Evolutionary conservation across 2,329 filamentous ascomycete genomes (phyloP).

Genomic region (Penicillium sp.): DNA sequence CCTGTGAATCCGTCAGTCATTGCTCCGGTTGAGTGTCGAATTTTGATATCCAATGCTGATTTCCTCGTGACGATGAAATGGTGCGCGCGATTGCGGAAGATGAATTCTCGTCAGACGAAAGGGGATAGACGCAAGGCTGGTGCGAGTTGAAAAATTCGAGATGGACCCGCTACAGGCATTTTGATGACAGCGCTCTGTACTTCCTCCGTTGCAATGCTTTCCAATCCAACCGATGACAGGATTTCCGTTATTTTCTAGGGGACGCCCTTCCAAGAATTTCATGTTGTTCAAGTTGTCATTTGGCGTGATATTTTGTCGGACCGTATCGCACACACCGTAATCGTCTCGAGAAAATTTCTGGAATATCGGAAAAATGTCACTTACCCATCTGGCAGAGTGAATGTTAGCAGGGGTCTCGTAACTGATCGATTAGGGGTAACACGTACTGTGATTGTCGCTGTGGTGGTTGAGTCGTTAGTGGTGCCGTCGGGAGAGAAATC

Average conservation of each 20-base stretch:
- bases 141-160: slow-evolving; percentile 17
- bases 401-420: slow-evolving; percentile 33
- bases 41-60: background rate
- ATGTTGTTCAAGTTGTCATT: slow-evolving; percentile 18
- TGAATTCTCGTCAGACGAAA: slow-evolving; percentile 13
- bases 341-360: slow-evolving; percentile 36
- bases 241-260: background rate
- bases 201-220: slow-evolving; percentile 9
- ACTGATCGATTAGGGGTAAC: slow-evolving; percentile 20
- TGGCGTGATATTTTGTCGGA: slow-evolving; percentile 27
- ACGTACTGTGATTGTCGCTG: slow-evolving; percentile 59
- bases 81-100: slow-evolving; percentile 24
- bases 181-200: slow-evolving; percentile 11
- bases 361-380: slow-evolving; percentile 42
- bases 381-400: slow-evolving; percentile 62
- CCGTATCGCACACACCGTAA: slow-evolving; percentile 36
- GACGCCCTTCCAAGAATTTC: background rate
- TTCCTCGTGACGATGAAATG: slow-evolving; percentile 15
- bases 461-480: slow-evolving; percentile 49
- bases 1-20: slow-evolving; percentile 61
- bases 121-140: slow-evolving; percentile 13
- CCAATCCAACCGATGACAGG: background rate
- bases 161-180: background rate
- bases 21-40: slow-evolving; percentile 15
- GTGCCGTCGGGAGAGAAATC: slow-evolving; percentile 41